Evolutionary conservation across 345 rosid genomes (phyloP).

Genomic region (Eucalyptus lansdowneana): DNA sequence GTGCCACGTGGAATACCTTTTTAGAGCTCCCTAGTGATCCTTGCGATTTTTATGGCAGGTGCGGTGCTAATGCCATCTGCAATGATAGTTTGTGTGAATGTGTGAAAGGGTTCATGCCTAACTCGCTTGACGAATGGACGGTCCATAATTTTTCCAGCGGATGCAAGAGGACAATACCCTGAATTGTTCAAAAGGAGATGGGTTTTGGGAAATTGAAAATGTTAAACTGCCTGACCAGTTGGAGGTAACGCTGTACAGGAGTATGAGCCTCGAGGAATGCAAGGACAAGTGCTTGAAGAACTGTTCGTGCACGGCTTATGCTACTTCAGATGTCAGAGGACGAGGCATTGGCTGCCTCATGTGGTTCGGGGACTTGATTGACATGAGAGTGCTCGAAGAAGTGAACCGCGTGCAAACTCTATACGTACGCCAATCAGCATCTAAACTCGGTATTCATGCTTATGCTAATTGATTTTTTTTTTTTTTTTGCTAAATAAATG

Average conservation of each 20-base stretch:
- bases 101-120: constrained; percentile 18
- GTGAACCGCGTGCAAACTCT: constrained; percentile 2
- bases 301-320: constrained; percentile 15
- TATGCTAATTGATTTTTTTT: background rate
- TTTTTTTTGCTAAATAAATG: background rate
- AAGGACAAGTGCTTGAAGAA: constrained; percentile 1
- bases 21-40: no score
- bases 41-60: no score
- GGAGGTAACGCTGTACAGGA: background rate
- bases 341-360: constrained; percentile 27
- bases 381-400: background rate
- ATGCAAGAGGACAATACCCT: background rate
- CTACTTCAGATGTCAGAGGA: background rate
- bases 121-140: constrained; percentile 8
- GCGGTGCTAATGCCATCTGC: no score
- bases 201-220: background rate
- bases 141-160: background rate
- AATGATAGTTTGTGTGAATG: background rate
- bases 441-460: constrained; percentile 3
- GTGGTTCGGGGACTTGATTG: constrained; percentile 18
- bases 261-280: constrained; percentile 5
- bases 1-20: fast-evolving
- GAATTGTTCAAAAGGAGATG: background rate
- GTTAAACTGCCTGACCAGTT: constrained; percentile 4
- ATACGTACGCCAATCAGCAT: constrained; percentile 1